These are phyloP conservation scores for Barbarea vulgaris DNA, from an alignment of 345 rosid genomes.

Conservation along the genomic window DNA sequence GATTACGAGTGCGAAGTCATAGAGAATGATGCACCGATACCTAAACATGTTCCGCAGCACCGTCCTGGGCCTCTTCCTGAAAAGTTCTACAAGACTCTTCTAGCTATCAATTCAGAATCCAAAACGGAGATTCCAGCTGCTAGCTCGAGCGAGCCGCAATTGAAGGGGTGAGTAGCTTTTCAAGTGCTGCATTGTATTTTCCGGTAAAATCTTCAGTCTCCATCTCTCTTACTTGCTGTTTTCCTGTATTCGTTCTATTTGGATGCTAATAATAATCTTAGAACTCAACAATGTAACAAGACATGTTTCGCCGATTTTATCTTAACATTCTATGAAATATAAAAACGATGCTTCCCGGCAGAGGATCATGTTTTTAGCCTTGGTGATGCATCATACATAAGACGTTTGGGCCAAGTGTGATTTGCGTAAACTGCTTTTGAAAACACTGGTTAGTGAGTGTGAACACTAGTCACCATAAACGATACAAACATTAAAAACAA, in stretches of 20 bases:
- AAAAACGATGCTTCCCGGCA: background rate
- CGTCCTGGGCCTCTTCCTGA: constrained; percentile 85
- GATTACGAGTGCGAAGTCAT: constrained; percentile 78
- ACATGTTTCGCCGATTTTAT: background rate
- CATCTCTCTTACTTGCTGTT: background rate
- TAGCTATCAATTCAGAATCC: constrained; percentile 33
- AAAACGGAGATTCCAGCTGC: constrained; percentile 32
- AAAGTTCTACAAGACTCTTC: constrained; percentile 72
- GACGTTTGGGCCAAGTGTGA: background rate
- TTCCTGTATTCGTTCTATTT: background rate
- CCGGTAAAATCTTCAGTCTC: background rate
- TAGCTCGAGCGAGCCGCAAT: constrained; percentile 47
- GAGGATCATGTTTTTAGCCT: background rate
- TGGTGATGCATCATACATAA: too few relatives aligned
- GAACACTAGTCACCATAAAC: background rate
- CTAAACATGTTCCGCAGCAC: constrained; percentile 83
- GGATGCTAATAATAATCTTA: background rate
- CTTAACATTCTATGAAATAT: background rate
- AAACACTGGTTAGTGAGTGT: background rate
- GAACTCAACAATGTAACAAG: background rate
- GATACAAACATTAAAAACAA: background rate
- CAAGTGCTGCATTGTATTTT: background rate
- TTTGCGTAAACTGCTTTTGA: background rate
- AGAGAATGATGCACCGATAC: constrained; percentile 80
- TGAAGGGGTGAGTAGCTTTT: constrained; percentile 49